Evolutionary conservation across 2,329 filamentous ascomycete genomes (phyloP).

Genomic region (Epichloe scottii): DNA sequence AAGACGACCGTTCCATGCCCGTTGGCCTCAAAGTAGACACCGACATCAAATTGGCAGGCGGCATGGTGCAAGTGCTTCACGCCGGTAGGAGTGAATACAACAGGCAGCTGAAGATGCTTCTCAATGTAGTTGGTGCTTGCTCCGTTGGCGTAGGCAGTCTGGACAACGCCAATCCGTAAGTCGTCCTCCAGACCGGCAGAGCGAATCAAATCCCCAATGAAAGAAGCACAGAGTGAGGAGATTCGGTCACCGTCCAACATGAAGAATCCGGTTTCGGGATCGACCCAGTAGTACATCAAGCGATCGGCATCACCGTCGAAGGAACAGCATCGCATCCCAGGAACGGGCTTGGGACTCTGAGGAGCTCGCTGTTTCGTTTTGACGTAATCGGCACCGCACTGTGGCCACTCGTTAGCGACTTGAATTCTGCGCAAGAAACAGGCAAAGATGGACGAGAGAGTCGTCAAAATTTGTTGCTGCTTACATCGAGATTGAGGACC

Average conservation of each 20-base stretch:
- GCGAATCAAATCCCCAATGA: conserved; percentile 78
- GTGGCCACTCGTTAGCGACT: conserved; percentile 4
- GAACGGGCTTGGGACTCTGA: conserved; percentile 63
- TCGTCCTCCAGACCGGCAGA: conserved; percentile 68
- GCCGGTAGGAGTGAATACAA: conserved; percentile 86
- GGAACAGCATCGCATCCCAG: conserved; percentile 72
- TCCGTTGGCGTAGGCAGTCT: conserved; percentile 96
- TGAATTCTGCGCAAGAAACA: not conserved
- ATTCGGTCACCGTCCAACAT: conserved; percentile 96
- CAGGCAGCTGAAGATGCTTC: conserved; percentile 75
- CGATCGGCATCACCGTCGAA: conserved; percentile 93
- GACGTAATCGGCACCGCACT: conserved; percentile 93
- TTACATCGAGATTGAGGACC: conserved; percentile 74
- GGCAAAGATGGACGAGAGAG: not conserved
- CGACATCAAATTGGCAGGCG: conserved; percentile 88
- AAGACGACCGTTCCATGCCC: conserved; percentile 96
- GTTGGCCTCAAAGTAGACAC: conserved; percentile 98
- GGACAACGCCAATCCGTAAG: conserved; percentile 84
- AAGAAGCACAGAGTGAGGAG: conserved; percentile 83
- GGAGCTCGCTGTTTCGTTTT: conserved; percentile 94
- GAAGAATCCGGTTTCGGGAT: conserved; percentile 71
- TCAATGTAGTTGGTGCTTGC: conserved; percentile 86
- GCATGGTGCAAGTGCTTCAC: conserved; percentile 97
- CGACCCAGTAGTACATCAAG: conserved; percentile 87
- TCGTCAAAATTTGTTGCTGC: conserved; percentile 13